Evolutionary conservation across 2,329 filamentous ascomycete genomes (phyloP), one percentile per base, ranked within the genome.

Genomic region (Epichloe baconii): DNA sequence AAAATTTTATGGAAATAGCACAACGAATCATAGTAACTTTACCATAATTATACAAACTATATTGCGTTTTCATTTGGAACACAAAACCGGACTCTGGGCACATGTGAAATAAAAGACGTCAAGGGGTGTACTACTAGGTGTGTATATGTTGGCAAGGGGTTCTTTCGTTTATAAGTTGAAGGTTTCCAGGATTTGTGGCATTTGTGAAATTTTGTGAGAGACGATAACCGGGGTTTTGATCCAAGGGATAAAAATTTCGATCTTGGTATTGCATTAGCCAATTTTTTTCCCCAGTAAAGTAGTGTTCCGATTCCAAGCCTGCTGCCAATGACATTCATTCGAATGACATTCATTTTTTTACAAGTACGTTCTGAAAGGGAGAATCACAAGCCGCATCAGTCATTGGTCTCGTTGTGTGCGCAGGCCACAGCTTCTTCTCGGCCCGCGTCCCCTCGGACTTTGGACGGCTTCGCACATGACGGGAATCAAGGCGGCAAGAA

Each of bases 401-500:
- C 17, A 23, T 2, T 43, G 14, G 19, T 42, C 40, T 37, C 15
- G 36, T 41, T 17, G 5, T 19, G 14, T 7, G 21, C 21, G 1
- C 7, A 19, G 17, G 5, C 11, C n/a, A 2, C 3, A 49, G 42
- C 1, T 49, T 43, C 31, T n/a, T 46, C 43, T 52, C 47, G 1
- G 42, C 43, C 47, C 11, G 19, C 8, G 51, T 38, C 2, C 47
- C 51, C 43, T 49, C 45, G 47, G 42, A 49, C 4, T 12, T 41
- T 1, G 19, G 8, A 52, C 8, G 2, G 37, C 5, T 3, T 8
- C 26, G 19, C 47, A 49, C 17, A 52, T 23, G 23, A 47, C 11
- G 0, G 62, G 61, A 1, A 62, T 50, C 35, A 59, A 14, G 0
- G 55, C 45, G 1, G 62, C 59, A 10, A 64, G 50, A 17, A 52